A percentile compares a stretch with the other conserved stretches of the same genome.
Conservation (phyloP, 441 rosid genomes). For the Hura crepitans region DNA sequence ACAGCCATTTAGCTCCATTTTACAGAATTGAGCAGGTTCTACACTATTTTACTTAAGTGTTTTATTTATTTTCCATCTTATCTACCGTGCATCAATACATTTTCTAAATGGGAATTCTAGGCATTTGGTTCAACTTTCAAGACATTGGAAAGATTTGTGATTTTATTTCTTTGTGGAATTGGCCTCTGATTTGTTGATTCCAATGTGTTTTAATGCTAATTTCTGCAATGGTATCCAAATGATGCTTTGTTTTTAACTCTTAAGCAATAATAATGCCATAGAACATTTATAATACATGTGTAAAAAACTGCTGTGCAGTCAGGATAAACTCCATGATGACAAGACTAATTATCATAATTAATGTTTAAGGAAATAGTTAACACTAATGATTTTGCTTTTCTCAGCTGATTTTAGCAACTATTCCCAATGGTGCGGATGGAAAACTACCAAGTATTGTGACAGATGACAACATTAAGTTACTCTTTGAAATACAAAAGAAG, state of each 20-base stretch:
- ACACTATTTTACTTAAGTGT: not conserved
- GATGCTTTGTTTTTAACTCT: not conserved
- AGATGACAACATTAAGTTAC: conserved; percentile 76
- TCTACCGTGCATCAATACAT: conserved; percentile 3
- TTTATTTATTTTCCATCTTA: not conserved
- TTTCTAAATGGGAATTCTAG: not conserved
- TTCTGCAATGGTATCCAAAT: not conserved
- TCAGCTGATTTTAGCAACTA: conserved; percentile 83
- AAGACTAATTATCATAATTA: not conserved
- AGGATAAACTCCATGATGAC: not conserved
- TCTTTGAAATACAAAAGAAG: conserved; percentile 93
- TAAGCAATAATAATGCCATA: no score
- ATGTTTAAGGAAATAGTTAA: conserved; percentile 25
- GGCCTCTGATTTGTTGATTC: not conserved
- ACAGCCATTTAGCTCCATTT: conserved; percentile 86
- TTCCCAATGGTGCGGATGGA: conserved; percentile 47
- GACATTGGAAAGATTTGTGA: not conserved
- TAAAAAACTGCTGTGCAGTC: not conserved
- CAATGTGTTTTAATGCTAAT: not conserved
- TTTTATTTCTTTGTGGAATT: conserved; percentile 10
- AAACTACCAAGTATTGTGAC: conserved; percentile 74
- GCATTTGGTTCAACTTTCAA: not conserved
- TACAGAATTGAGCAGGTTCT: conserved; percentile 96
- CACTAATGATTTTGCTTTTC: conserved; percentile 20
- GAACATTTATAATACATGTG: not conserved